Evolutionary conservation across 805 yeast species (phyloP), one percentile per base, ranked within the genome.

Genomic region (Yarrowia keelungensis): DNA sequence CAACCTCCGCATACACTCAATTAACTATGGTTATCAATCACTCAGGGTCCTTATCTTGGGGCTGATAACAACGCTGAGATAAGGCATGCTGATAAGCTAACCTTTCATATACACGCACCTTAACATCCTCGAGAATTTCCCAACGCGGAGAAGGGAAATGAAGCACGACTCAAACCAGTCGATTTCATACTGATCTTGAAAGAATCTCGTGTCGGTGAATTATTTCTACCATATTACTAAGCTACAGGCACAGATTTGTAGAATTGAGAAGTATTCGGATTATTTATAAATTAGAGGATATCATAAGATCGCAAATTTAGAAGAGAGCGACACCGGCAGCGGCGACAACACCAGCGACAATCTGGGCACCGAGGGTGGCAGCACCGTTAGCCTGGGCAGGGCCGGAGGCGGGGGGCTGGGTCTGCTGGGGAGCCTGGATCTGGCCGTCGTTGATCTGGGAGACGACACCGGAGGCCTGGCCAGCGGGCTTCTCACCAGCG

Each of bases 311-410:
- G 49, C 64, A 42, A 26, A 42, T 58, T 56, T 58, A 58, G 50
- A 58, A 43, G 7, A 58, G 64, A 43, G 64, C 64, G 35, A 58
- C 50, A 46, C 38, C 64, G 45, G 54, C 53, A 36, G 54, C 67
- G 47, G 67, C 67, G n/a, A 26, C 67, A 46, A 61, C 54, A 46
- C 53, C 67, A 14, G 67, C 67, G n/a, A 19, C 46, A 19, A 61
- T 35, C 43, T 46, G 54, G 35, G 54, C 54, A 38, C 54, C 53
- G 45, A 61, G 43, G 36, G 53, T 46, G 54, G 54, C 67, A 22
- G 67, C 67, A 38, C 67, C 67, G 54, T 61, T 61, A 38, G 67
- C 67, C 54, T 61, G 67, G 38, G 43, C 67, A 22, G 67, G 67
- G 45, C 54, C 67, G 26, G 67, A 4, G 14, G 50, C 41, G 32